Evolutionary conservation across 2,329 filamentous ascomycete genomes (phyloP), one percentile per base, ranked within the genome.

Genomic region (Fusarium devonianum): DNA sequence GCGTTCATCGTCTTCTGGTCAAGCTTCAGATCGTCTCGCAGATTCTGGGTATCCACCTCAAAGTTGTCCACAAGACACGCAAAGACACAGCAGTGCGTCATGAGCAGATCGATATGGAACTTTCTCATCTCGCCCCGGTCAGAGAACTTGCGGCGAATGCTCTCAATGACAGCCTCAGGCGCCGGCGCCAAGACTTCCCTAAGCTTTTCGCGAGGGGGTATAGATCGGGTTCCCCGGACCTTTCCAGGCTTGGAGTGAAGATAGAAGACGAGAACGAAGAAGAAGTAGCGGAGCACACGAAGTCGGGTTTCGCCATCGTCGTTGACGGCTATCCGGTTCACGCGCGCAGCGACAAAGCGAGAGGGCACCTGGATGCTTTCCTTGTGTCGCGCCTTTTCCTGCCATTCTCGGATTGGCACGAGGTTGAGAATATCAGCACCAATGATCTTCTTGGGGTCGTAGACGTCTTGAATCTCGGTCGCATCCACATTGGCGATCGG

Each of bases 381-480:
- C 22, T 80, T 78, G 17, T 80, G 78, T 61, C 80, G 80, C n/a
- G 81, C 77, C 36, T 81, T 79, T 49, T 90, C 83, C 57, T 88
- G 80, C 90, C 90, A 94, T 59, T 90, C 86, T 65, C 84, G 83
- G 49, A 92, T 80, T 9, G 85, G 83, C 7, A 94, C 78, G 10
- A 83, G 74, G 40, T 83, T 82, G 69, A 92, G 79, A 17, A 88
- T 81, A 26, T 89, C 85, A 16, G 75, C 71, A 2, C 88, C 87
- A 42, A 94, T 84, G 26, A 94, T 76, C 7, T 76, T 76, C 21
- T 84, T 78, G 12, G 85, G 77, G 4, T 86, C 78, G 71, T 94
- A 94, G 26, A 92, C 89, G 48, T 92, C 86, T 52, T 87, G 80
- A 16, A 89, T 82, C 32, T 83, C 83, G 18, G 79, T 76, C 2